Percentiles rank a stretch among this genome's conserved stretches.
These are phyloP conservation scores for Nitzschia palea DNA, from an alignment of 108 stramenopile genomes.

Conservation along the genomic window DNA sequence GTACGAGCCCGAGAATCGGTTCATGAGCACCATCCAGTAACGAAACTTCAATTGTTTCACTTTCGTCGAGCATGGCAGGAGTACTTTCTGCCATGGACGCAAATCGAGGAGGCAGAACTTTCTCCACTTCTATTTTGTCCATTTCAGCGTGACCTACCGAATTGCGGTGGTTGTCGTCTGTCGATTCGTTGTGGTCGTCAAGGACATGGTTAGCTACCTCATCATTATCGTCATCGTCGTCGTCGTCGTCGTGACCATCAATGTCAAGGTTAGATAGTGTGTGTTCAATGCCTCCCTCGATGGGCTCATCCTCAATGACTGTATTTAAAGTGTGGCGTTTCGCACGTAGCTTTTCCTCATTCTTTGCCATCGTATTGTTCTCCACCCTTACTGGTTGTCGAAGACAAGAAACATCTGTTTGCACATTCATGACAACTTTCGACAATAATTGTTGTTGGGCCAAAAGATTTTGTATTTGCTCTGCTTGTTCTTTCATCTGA, in stretches of 20 bases:
- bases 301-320: neutral
- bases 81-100: neutral
- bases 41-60: constrained; percentile 7
- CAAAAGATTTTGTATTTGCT: constrained; percentile 17
- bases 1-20: neutral
- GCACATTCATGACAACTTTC: constrained; percentile 5
- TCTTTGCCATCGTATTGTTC: neutral
- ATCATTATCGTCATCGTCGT: neutral
- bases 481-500: constrained; percentile 11
- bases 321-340: neutral
- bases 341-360: neutral
- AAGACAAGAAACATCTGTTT: constrained; percentile 16
- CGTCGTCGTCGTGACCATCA: neutral
- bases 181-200: neutral
- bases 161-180: neutral
- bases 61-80: neutral
- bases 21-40: neutral
- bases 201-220: neutral
- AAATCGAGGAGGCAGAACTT: neutral
- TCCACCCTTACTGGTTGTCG: neutral
- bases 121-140: neutral
- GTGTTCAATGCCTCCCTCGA: constrained; percentile 8
- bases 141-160: neutral
- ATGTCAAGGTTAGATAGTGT: constrained; percentile 5
- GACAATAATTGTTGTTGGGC: constrained; percentile 9